phyloP scores from a whole-genome alignment of 169 alveolate genomes.

The Plasmodium vivax region DNA sequence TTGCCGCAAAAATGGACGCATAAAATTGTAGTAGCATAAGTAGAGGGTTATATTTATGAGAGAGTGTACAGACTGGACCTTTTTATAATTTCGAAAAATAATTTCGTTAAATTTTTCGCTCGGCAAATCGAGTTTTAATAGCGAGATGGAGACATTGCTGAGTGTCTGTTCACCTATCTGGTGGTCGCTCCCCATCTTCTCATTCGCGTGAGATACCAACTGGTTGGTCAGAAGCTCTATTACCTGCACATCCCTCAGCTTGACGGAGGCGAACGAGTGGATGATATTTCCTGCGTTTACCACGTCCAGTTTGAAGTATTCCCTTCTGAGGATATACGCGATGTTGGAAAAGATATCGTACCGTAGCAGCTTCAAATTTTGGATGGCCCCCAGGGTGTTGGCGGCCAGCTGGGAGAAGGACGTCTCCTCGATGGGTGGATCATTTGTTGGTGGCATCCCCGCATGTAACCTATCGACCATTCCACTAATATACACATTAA shows the following conservation, averaged over 20 bases:
- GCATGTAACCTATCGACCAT: neutral
- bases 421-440: neutral
- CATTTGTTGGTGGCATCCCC: neutral
- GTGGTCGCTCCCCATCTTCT: neutral
- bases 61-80: slow-evolving; percentile 24
- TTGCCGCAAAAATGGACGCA: neutral
- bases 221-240: neutral
- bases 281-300: slow-evolving; percentile 37
- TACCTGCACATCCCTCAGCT: slow-evolving; percentile 12
- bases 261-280: slow-evolving; percentile 64
- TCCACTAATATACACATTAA: neutral
- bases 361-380: slow-evolving; percentile 32
- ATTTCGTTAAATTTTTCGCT: slow-evolving; percentile 14
- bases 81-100: slow-evolving; percentile 36
- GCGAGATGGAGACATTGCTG: slow-evolving; percentile 37
- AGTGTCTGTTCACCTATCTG: slow-evolving; percentile 23
- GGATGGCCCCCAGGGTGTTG: slow-evolving; percentile 59
- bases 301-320: neutral
- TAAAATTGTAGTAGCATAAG: slow-evolving; percentile 37
- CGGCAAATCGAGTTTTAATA: slow-evolving; percentile 42
- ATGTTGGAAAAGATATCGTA: slow-evolving; percentile 19
- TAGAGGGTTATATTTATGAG: slow-evolving; percentile 66
- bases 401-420: slow-evolving; percentile 48
- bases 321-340: slow-evolving; percentile 10
- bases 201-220: neutral